Evolutionary conservation across 148 eudicot species (phyloP), one percentile per base, ranked within the genome.

Genomic region (Pharnaceum exiguum): DNA sequence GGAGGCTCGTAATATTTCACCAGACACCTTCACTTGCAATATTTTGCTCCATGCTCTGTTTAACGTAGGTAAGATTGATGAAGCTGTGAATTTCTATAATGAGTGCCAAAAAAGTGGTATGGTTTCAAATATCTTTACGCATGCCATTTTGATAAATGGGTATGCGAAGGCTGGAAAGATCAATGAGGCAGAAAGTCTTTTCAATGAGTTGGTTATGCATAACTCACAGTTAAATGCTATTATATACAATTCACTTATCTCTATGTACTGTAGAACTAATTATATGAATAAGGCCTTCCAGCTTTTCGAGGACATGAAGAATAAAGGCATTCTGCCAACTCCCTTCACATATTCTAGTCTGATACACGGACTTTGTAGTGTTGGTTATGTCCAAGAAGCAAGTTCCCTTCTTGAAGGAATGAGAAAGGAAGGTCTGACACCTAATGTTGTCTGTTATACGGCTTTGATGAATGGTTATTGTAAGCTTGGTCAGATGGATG

Each of bases 401-500:
- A 71, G 67, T 38, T 6, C 5, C 51, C 70, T 87, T 51, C 48
- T 90, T 35, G 68, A 69, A 43, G 79, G 72, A 73, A 84, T 87
- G 93, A 69, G 62, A 71, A 70, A 65, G 54, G 85, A 82, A 10
- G 82, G 83, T 15, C 47, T 84, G 62, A 62, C 37, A 43, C 93
- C 95, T 32, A 69, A 82, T 54, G 89, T 90, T 23, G 47, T 80
- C 61, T 78, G 87, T 66, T 90, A 80, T 76, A 90, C 89, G 71
- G 87, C 87, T 21, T 67, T 90, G 35, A 82, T 90, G 48, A 66
- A 76, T 56, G 97, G 97, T 47, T 77, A 80, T 40, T 87, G 85
- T 70, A 80, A 87, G 65, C 73, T 87, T 56, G 87, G 93, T 48
- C 75, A 90, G 46, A 84, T 90, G 95, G 77, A 77, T 63, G 63